Evolutionary conservation across 495 filamentous ascomycete species (phyloP), one percentile per base, ranked within the genome.

Genomic region (Polyplosphaeria fusca): DNA sequence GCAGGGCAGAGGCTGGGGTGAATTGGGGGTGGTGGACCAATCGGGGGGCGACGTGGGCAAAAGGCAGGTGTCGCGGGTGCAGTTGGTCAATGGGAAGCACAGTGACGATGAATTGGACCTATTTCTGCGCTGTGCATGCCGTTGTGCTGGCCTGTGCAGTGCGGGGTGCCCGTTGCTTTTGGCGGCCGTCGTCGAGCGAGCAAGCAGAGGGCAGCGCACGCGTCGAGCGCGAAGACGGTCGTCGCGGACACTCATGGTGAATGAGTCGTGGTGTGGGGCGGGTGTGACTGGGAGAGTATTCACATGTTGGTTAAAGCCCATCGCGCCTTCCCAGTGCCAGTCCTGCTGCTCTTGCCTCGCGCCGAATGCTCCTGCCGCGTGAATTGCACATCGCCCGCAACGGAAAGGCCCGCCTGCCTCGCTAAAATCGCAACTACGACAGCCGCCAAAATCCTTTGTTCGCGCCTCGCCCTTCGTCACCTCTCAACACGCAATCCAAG

Each of bases 321-420:
- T n/a, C n/a, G n/a, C n/a, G n/a, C n/a, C n/a, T n/a, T n/a, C n/a
- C n/a, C n/a, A n/a, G n/a, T n/a, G n/a, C n/a, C n/a, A n/a, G n/a
- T n/a, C n/a, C n/a, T n/a, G n/a, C n/a, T n/a, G n/a, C n/a, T n/a
- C n/a, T 35, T 35, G 7, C 30, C 3, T 27, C 14, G 13, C 13
- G 24, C 14, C n/a, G 24, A 22, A 4, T 7, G 28, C 35, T 39
- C 27, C 30, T 46, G 39, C 41, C 20, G 51, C 39, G 23, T 13
- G 39, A 20, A n/a, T n/a, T n/a, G n/a, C n/a, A 5, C 18, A 20
- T 11, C 7, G 39, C 25, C 40, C 2, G 32, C 20, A 22, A 24
- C 47, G 47, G 56, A 24, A 46, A 53, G 47, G 56, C 25, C 48
- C 20, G 47, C 46, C 25, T 39, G 55, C 38, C 56, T 60, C 56